Evolutionary conservation across 2,329 filamentous ascomycete species (phyloP).

Genomic region (Ascochyta viciae-villosae): DNA sequence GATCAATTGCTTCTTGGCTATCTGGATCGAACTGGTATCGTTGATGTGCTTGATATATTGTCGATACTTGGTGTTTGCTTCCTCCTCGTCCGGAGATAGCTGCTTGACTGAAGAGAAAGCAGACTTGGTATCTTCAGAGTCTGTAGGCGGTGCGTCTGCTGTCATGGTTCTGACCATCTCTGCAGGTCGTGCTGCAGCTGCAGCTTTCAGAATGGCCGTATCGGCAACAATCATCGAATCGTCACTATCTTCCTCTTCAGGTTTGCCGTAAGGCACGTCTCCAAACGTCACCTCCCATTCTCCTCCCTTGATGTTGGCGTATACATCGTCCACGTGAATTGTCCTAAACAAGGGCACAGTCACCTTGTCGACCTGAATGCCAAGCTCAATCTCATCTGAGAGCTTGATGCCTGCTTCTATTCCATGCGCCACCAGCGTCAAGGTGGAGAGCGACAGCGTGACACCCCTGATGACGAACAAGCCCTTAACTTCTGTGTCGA

Average conservation of each 20-base stretch:
- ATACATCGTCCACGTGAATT: constrained; percentile 61
- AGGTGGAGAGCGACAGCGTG: constrained; percentile 58
- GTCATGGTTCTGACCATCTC: constrained; percentile 49
- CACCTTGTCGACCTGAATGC: constrained; percentile 59
- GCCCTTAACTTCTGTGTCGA: constrained; percentile 62
- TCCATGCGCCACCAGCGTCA: constrained; percentile 60
- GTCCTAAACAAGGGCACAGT: constrained; percentile 57
- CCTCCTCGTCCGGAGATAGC: constrained; percentile 54
- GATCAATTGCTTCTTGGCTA: constrained; percentile 34
- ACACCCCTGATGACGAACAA: constrained; percentile 61
- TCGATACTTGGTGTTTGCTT: constrained; percentile 53
- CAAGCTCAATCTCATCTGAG: constrained; percentile 61
- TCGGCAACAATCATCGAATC: constrained; percentile 54
- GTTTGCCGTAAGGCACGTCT: constrained; percentile 32
- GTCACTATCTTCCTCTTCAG: constrained; percentile 47
- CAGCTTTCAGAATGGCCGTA: constrained; percentile 56
- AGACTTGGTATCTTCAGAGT: constrained; percentile 38
- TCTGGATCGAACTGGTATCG: constrained; percentile 40
- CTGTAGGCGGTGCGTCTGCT: constrained; percentile 45
- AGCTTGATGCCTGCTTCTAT: constrained; percentile 62
- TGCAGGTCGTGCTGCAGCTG: constrained; percentile 31
- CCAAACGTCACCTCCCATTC: constrained; percentile 60
- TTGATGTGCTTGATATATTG: constrained; percentile 48
- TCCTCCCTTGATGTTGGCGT: constrained; percentile 63
- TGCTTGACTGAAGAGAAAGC: constrained; percentile 52